A percentile compares a stretch with the other conserved stretches of the same genome.
These are phyloP conservation scores for Fusarium humuli DNA, from an alignment of 2,329 filamentous ascomycete species.

Conservation along the genomic window DNA sequence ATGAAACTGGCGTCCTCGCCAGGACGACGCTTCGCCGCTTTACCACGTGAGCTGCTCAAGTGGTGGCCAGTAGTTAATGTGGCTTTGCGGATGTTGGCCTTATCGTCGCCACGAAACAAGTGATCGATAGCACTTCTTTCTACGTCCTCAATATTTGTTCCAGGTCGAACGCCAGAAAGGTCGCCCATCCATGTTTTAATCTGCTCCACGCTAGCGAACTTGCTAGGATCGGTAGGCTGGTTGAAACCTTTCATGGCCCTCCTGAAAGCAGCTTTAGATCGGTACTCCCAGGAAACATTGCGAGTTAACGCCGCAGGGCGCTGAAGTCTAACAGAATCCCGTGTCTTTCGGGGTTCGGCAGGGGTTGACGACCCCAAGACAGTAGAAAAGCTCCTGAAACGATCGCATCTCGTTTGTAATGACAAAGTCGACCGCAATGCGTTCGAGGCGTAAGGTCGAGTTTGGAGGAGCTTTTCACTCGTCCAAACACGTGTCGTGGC, in stretches of 20 bases:
- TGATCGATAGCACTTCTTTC: conserved; percentile 59
- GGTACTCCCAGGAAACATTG: conserved; percentile 60
- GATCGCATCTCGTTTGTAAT: conserved; percentile 37
- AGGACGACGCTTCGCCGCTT: conserved; percentile 36
- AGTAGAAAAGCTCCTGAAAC: conserved; percentile 61
- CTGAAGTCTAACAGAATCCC: conserved; percentile 58
- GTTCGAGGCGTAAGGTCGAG: conserved; percentile 19
- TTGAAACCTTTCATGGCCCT: conserved; percentile 53
- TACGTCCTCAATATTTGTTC: conserved; percentile 58
- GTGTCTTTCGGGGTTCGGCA: conserved; percentile 56
- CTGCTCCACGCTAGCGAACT: conserved; percentile 53
- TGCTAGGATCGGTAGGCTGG: conserved; percentile 54
- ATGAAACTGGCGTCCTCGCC: conserved; percentile 51
- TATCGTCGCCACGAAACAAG: conserved; percentile 53
- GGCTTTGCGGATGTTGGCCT: conserved; percentile 48
- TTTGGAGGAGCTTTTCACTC: conserved; percentile 45
- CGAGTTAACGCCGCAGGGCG: conserved; percentile 60
- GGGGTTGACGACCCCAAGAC: conserved; percentile 60
- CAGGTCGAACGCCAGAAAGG: conserved; percentile 53
- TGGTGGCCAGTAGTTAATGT: conserved; percentile 52
- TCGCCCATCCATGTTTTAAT: conserved; percentile 54
- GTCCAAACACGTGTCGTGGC: conserved; percentile 46
- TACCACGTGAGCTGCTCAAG: conserved; percentile 41
- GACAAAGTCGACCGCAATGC: conserved; percentile 25
- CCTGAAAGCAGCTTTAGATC: conserved; percentile 54